phyloP scores from a whole-genome alignment of 805 yeast genomes.

The Yarrowia keelungensis region DNA sequence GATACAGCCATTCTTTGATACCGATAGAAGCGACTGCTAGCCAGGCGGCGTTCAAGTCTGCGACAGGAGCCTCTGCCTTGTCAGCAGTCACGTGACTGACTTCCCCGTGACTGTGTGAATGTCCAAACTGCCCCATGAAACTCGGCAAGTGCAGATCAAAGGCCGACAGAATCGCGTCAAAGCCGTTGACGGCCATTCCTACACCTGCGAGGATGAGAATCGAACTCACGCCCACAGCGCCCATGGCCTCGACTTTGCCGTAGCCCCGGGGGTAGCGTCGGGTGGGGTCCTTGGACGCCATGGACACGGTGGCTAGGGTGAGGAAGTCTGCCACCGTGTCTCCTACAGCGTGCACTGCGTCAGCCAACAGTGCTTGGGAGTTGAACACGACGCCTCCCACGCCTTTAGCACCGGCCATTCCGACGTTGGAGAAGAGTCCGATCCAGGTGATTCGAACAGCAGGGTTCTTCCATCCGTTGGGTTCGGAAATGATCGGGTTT shows the following conservation, averaged over 20 bases:
- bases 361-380: constrained; percentile 93
- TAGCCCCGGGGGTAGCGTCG: constrained; percentile 79
- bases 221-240: constrained; percentile 86
- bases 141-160: constrained; percentile 39
- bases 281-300: constrained; percentile 67
- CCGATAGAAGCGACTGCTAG: constrained; percentile 87
- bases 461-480: constrained; percentile 64
- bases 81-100: no score
- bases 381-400: constrained; percentile 91
- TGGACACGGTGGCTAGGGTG: constrained; percentile 86
- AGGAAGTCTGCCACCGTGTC: constrained; percentile 89
- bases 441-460: constrained; percentile 94
- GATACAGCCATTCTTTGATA: constrained; percentile 86
- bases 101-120: no score
- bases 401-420: constrained; percentile 86
- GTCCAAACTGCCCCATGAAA: constrained; percentile 63
- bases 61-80: constrained; percentile 51
- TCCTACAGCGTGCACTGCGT: constrained; percentile 90
- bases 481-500: constrained; percentile 43
- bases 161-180: constrained; percentile 70
- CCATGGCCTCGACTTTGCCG: constrained; percentile 92
- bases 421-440: constrained; percentile 82
- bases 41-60: constrained; percentile 94
- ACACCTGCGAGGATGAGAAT: constrained; percentile 86
- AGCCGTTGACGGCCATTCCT: constrained; percentile 88